Base-by-base conservation (phyloP, 768 basidiomycete genomes). In the Clitopilus passeckerianus region DNA sequence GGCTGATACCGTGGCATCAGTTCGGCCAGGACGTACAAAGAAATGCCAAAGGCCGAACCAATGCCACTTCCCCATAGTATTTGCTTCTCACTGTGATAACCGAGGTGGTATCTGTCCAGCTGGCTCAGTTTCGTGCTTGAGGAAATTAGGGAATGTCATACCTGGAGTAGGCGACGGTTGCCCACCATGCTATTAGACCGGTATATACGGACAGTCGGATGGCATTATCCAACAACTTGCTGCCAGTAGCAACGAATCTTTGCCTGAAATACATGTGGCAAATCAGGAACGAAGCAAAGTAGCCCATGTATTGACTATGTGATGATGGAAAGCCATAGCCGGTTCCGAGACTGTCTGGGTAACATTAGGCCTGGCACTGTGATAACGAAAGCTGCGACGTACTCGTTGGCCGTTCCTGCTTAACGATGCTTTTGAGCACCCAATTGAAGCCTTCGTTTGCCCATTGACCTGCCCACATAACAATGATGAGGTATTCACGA, bases 291-390 rank as follows among this genome's bases (percentile, higher is more conserved):
- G 90, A 77, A 5, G 87, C 78, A 63, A 94, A 93, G 72, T 90
- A 94, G 15, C 85, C 92, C 92, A 94, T 93, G 69, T 87, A 92
- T 71, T 94, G 92, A 71, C 90, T 91, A 67, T 94, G 92, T 14
- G 90, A 92, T 0, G 91, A 93, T 0, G 92, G 92, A 65, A 93
- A 93, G 6, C 91, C 92, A 67, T 92, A 93, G 14, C 91, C 91
- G 57, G 80, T 80, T 18, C 86, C 87, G 53, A 84, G 70, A 58
- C 77, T 79, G 44, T 78, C 87, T 87, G 12, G 20, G 30, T 18
- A 9, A 57, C 9, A 3, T 46, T 9, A 53, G 12, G 37, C 8
- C 27, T 2, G 2, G 34, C 12, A 50, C 10, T 7, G 16, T 9
- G 4, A 20, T 18, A 9, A 16, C 24, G 10, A 18, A 33, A 53